Percentiles rank a stretch among this genome's conserved stretches.
phyloP scores from a whole-genome alignment of 305 asterid species.

The Solanum chacoense region DNA sequence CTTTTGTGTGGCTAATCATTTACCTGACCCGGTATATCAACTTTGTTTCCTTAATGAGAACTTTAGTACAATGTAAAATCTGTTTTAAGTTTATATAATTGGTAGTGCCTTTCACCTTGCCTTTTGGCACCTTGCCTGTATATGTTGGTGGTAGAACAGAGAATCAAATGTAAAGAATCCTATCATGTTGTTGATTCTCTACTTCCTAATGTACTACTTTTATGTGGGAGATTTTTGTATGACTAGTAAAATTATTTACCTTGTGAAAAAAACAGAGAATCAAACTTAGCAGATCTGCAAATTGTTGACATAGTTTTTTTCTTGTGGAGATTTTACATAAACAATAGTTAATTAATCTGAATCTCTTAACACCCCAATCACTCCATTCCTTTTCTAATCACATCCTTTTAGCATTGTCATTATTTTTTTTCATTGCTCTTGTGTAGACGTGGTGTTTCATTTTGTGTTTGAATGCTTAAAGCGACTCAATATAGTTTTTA shows the following conservation, averaged over 20 bases:
- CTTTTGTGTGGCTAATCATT: background rate
- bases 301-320: background rate
- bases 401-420: background rate
- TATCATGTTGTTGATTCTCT: background rate
- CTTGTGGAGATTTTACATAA: background rate
- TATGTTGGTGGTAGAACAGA: background rate
- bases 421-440: background rate
- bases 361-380: background rate
- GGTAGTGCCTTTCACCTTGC: background rate
- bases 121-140: background rate
- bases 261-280: background rate
- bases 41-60: background rate
- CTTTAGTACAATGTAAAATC: background rate
- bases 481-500: background rate
- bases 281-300: background rate
- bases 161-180: background rate
- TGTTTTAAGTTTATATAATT: background rate
- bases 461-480: background rate
- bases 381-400: background rate
- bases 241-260: background rate
- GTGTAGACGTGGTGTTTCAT: background rate
- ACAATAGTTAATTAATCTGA: background rate
- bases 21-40: background rate
- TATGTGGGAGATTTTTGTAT: background rate
- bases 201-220: background rate